Percentiles rank a stretch among this genome's conserved stretches.
phyloP scores from a whole-genome alignment of 2,329 filamentous ascomycete genomes.

The Exophiala sp. region DNA sequence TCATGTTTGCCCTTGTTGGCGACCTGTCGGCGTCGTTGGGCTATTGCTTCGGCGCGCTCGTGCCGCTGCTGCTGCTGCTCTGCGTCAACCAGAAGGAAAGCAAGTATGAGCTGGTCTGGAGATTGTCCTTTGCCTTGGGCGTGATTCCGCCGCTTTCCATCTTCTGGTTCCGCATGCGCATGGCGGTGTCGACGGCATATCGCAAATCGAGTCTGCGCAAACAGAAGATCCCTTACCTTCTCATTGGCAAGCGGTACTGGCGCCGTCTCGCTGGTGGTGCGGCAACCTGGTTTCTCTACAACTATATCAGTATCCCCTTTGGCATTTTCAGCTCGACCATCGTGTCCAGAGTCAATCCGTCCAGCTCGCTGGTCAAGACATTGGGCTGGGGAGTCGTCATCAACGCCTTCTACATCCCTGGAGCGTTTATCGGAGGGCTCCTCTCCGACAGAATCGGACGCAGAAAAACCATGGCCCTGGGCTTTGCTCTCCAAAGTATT shows the following conservation, averaged over 20 bases:
- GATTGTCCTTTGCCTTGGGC: constrained; percentile 47
- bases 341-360: constrained; percentile 39
- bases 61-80: constrained; percentile 48
- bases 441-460: constrained; percentile 48
- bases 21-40: constrained; percentile 49
- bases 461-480: constrained; percentile 48
- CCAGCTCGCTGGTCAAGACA: constrained; percentile 38
- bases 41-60: constrained; percentile 47
- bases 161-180: constrained; percentile 48
- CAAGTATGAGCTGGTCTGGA: constrained; percentile 43
- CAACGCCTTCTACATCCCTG: constrained; percentile 49
- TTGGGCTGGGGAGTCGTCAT: constrained; percentile 45
- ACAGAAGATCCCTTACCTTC: constrained; percentile 44
- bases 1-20: constrained; percentile 53
- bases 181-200: constrained; percentile 48
- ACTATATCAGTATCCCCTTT: constrained; percentile 53
- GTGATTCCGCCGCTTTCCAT: constrained; percentile 47
- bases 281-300: constrained; percentile 49
- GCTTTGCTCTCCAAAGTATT: constrained; percentile 42
- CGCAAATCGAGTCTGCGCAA: constrained; percentile 44
- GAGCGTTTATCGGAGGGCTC: constrained; percentile 44
- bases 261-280: constrained; percentile 44
- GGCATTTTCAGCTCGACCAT: constrained; percentile 53
- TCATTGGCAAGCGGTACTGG: constrained; percentile 49
- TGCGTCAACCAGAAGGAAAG: constrained; percentile 43